Conservation (phyloP, 768 basidiomycete genomes). For the Pleurotus salmoneostramineus region DNA sequence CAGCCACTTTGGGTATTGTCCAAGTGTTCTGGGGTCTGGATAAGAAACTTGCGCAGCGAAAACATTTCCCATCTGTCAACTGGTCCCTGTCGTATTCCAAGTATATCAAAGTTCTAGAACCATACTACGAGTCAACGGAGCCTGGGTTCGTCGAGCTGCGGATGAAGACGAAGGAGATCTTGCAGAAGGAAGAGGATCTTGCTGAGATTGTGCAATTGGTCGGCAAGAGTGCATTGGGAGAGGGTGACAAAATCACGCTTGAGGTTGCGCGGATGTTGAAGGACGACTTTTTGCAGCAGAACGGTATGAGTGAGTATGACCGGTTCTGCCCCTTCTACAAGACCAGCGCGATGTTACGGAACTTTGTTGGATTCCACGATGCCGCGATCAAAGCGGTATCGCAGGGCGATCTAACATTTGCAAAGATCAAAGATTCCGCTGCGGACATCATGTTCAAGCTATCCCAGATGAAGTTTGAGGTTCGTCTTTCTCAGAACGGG, state of each 20-base stretch:
- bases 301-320: conserved; percentile 98
- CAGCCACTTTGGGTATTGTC: conserved; percentile 96
- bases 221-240: conserved; percentile 95
- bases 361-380: conserved; percentile 94
- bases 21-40: conserved; percentile 99
- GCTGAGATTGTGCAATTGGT: conserved; percentile 99
- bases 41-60: conserved; percentile 97
- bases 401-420: conserved; percentile 78
- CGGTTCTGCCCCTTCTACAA: conserved; percentile 99
- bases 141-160: conserved; percentile 96
- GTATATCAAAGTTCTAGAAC: conserved; percentile 91
- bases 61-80: conserved; percentile 99
- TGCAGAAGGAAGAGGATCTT: conserved; percentile 98
- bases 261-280: conserved; percentile 97
- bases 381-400: conserved; percentile 83
- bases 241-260: conserved; percentile 96
- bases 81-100: conserved; percentile 99
- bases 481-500: conserved; percentile 27
- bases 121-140: conserved; percentile 86
- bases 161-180: conserved; percentile 89
- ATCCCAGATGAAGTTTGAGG: conserved; percentile 99
- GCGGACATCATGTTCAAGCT: conserved; percentile 92
- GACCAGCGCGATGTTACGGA: conserved; percentile 92
- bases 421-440: conserved; percentile 82
- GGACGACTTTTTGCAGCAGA: conserved; percentile 97